Conservation (phyloP, 2,329 filamentous ascomycete genomes). For the Bipolaris victoriae region DNA sequence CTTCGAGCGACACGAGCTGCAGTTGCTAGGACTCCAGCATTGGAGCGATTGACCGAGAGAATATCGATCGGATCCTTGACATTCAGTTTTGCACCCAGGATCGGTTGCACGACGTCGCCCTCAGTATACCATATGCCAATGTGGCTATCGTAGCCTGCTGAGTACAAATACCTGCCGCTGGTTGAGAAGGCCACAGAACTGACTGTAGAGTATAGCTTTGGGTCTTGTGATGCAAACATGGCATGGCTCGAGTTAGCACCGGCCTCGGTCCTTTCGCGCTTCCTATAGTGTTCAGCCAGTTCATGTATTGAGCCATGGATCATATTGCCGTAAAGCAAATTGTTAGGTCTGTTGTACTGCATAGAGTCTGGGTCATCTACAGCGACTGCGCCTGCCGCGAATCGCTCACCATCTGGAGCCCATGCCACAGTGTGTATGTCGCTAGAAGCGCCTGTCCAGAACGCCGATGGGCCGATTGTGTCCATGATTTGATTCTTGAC, state of each 20-base stretch:
- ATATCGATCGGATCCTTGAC: conserved; percentile 60
- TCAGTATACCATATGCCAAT: conserved; percentile 52
- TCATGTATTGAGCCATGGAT: conserved; percentile 54
- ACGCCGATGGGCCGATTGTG: conserved; percentile 52
- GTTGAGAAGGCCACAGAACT: conserved; percentile 60
- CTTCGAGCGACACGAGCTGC: conserved; percentile 49
- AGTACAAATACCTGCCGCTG: conserved; percentile 55
- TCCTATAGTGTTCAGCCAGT: conserved; percentile 59
- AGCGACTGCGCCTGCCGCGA: conserved; percentile 64
- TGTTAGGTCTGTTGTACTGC: conserved; percentile 65
- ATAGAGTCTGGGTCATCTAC: conserved; percentile 62
- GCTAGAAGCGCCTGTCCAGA: conserved; percentile 64
- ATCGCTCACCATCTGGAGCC: conserved; percentile 60
- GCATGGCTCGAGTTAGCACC: conserved; percentile 53
- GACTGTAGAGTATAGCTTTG: conserved; percentile 62
- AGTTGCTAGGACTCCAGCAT: conserved; percentile 55
- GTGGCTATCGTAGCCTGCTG: conserved; percentile 61
- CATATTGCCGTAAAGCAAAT: conserved; percentile 61
- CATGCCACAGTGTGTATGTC: conserved; percentile 64
- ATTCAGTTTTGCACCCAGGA: conserved; percentile 33
- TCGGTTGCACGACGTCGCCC: conserved; percentile 32
- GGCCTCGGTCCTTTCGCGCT: conserved; percentile 48
- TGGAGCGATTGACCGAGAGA: conserved; percentile 52
- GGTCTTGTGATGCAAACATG: conserved; percentile 58
- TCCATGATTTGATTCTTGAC: conserved; percentile 43